A percentile compares a stretch with the other conserved stretches of the same genome.
These are phyloP conservation scores for Candida ipomoeae DNA, from an alignment of 805 yeast species.

Conservation along the genomic window DNA sequence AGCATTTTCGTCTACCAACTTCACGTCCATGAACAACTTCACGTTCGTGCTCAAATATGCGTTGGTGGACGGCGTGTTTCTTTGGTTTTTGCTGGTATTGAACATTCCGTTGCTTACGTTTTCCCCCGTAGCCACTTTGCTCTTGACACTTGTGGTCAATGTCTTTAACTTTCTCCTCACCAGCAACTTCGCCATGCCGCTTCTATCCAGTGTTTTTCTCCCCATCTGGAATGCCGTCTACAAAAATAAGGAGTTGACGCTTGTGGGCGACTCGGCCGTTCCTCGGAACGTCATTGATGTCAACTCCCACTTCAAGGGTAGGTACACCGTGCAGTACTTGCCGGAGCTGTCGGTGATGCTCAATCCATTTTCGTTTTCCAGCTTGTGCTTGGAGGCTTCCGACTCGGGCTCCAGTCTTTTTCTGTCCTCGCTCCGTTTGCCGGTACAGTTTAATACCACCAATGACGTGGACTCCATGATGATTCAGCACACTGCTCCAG, in stretches of 20 bases:
- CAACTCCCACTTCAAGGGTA: conserved; percentile 74
- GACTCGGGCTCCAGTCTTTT: conserved; percentile 18
- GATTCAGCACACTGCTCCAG: conserved; percentile 55
- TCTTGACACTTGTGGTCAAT: conserved; percentile 46
- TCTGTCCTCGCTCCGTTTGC: conserved; percentile 42
- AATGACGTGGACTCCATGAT: conserved; percentile 65
- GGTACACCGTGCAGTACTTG: conserved; percentile 76
- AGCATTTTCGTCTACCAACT: conserved; percentile 38
- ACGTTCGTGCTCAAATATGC: conserved; percentile 67
- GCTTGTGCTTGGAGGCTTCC: conserved; percentile 54
- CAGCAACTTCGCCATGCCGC: conserved; percentile 46
- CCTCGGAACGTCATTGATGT: conserved; percentile 39
- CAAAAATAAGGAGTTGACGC: conserved; percentile 45
- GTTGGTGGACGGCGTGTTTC: conserved; percentile 63
- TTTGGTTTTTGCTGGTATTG: conserved; percentile 68
- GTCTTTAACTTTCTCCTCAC: conserved; percentile 52
- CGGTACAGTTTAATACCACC: conserved; percentile 78
- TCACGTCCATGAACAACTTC: conserved; percentile 44
- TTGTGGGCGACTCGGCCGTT: conserved; percentile 45
- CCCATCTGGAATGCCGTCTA: conserved; percentile 43
- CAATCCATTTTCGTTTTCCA: conserved; percentile 63
- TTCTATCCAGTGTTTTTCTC: conserved; percentile 30
- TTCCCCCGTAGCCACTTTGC: conserved; percentile 49
- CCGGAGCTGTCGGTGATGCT: conserved; percentile 88
- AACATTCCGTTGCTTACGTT: conserved; percentile 74